These are phyloP conservation scores for Aspergillus neoniger DNA, from an alignment of 2,329 filamentous ascomycete genomes.

Conservation along the genomic window DNA sequence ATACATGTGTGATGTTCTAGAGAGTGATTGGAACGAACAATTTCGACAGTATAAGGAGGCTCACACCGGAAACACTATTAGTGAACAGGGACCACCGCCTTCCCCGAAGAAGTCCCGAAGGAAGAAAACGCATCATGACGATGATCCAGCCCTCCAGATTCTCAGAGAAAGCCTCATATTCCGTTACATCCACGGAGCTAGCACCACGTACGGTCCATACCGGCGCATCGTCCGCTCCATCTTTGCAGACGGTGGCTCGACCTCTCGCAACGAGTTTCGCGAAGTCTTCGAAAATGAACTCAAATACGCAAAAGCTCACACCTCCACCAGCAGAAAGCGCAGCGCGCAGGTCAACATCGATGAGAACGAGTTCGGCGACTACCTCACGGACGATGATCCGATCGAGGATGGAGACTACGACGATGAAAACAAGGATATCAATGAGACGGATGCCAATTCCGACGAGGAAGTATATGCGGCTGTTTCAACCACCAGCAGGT, in stretches of 20 bases:
- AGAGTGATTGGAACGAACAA: slow-evolving; percentile 47
- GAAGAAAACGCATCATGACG: slow-evolving; percentile 22
- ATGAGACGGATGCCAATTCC: background rate
- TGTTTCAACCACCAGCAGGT: slow-evolving; percentile 25
- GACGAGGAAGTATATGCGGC: no score
- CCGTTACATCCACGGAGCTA: slow-evolving; percentile 41
- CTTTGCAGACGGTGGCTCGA: slow-evolving; percentile 47
- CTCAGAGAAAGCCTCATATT: slow-evolving; percentile 46
- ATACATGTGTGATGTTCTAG: slow-evolving; percentile 59
- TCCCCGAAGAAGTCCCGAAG: background rate
- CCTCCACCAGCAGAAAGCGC: slow-evolving; percentile 40
- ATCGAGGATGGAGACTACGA: slow-evolving; percentile 37
- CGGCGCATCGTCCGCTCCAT: slow-evolving; percentile 49
- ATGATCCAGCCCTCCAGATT: slow-evolving; percentile 18
- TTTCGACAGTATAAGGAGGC: slow-evolving; percentile 14
- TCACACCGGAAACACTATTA: background rate
- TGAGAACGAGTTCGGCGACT: slow-evolving; percentile 49
- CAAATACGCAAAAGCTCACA: slow-evolving; percentile 34
- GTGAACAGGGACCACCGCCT: no score
- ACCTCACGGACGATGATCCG: slow-evolving; percentile 36
- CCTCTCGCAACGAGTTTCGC: slow-evolving; percentile 45
- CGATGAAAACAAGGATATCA: slow-evolving; percentile 22
- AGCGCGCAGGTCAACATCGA: slow-evolving; percentile 49
- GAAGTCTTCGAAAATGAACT: slow-evolving; percentile 49
- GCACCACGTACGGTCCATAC: slow-evolving; percentile 34